Evolutionary conservation across 2,329 filamentous ascomycete species (phyloP).

Genomic region (Microsporum audouinii): DNA sequence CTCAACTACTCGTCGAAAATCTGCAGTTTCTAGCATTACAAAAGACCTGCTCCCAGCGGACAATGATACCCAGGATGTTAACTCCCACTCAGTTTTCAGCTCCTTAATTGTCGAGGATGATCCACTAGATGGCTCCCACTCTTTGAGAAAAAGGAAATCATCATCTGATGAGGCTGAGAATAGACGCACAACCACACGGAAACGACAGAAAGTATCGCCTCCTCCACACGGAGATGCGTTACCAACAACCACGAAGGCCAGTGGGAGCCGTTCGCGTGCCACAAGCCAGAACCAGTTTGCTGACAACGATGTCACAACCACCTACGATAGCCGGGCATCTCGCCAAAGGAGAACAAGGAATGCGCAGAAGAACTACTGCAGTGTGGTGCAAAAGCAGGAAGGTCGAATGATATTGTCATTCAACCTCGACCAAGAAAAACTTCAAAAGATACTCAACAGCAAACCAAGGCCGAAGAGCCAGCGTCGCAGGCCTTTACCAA

Average conservation of each 20-base stretch:
- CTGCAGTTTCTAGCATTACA: slow-evolving; percentile 54
- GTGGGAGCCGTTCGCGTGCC: slow-evolving; percentile 9
- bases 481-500: slow-evolving; percentile 38
- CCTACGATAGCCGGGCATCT: slow-evolving; percentile 23
- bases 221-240: neutral
- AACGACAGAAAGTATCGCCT: slow-evolving; percentile 25
- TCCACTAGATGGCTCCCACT: slow-evolving; percentile 62
- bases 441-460: slow-evolving; percentile 49
- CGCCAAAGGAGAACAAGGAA: slow-evolving; percentile 47
- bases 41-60: slow-evolving; percentile 61
- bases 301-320: slow-evolving; percentile 8
- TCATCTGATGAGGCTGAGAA: slow-evolving; percentile 54
- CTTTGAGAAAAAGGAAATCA: slow-evolving; percentile 73
- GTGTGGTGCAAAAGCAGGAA: slow-evolving; percentile 30
- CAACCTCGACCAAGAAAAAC: slow-evolving; percentile 45
- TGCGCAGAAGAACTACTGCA: slow-evolving; percentile 31
- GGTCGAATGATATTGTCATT: slow-evolving; percentile 48
- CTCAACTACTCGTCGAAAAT: slow-evolving; percentile 34
- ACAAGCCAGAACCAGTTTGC: slow-evolving; percentile 5
- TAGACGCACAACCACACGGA: slow-evolving; percentile 39
- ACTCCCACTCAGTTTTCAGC: slow-evolving; percentile 68
- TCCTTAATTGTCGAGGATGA: slow-evolving; percentile 61
- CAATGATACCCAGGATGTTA: slow-evolving; percentile 51
- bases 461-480: slow-evolving; percentile 47
- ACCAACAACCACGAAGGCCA: neutral